Base-by-base conservation (phyloP, 2,329 filamentous ascomycete species). In the Apiospora pterosperma region DNA sequence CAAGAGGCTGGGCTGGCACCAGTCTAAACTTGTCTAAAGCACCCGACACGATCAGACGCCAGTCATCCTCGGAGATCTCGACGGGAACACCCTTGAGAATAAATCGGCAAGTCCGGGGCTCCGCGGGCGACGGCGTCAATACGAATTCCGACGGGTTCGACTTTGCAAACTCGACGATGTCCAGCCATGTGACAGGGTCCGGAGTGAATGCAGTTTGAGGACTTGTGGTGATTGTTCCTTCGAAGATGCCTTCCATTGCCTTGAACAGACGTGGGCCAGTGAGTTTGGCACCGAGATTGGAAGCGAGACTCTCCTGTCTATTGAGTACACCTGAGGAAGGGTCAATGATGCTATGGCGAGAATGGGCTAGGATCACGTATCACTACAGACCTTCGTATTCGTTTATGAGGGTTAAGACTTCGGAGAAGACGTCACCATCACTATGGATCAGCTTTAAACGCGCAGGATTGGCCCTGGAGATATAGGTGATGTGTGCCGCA, bases 11-110 rank as follows among this genome's bases (percentile, higher is more conserved):
- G 14, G 90, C 89, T 2, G 92, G 90, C 23, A 93, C 92, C 77
- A 93, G 86, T 23, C 72, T 71, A 65, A 85, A 82, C 74, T 92
- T 90, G 76, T 96, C 92, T 12, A 94, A 87, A 69, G 92, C 91
- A 31, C 93, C 92, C 44, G 91, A 94, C 63, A 89, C 88, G 69
- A 97, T 94, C 69, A 97, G 81, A 44, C 93, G 85, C 83, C 90
- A 96, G 74, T 97, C 93, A 75, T 96, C 92, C 76, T 96, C 92
- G 21, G 88, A 89, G 67, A 97, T 95, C 78, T 97, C 92, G 10
- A 96, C 90, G 60, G 91, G 87, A 68, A 90, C 85, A 67, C 93
- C 91, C 73, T 93, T 93, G 68, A 92, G 88, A 73, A 89, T 88
- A 76, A 97, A 95, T 67, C 92, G 91, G 74, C 93, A 96, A 63